Evolutionary conservation across 2,329 filamentous ascomycete genomes (phyloP), one percentile per base, ranked within the genome.

Genomic region (Nigrograna mackinnonii): DNA sequence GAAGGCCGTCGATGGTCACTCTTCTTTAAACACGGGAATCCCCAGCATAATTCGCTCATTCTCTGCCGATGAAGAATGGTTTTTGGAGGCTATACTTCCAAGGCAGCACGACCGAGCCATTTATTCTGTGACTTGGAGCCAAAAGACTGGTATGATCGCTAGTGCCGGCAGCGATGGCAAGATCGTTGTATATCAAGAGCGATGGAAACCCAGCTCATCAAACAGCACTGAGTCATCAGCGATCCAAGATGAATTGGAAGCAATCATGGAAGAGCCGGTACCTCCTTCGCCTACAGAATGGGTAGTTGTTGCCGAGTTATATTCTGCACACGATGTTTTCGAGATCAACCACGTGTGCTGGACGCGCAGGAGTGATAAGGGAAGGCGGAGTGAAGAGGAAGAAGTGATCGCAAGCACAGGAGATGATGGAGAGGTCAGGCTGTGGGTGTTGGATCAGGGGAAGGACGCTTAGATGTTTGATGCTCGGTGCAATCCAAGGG

Each of bases 261-360:
- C 9, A 9, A 20, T 6, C 13, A 20, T 21, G 22, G 34, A 36
- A 7, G 34, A 12, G 12, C 43, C 44, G n/a, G 24, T 58, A 49
- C 50, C 50, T 7, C 47, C 42, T 12, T 17, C 40, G 7, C 37
- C 48, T 33, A 80, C 79, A 1, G 78, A 80, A 46, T 97, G 94
- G 94, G 75, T 77, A 5, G 69, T 92, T 3, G 61, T 95, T 13
- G 82, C 83, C 0, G 79, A 80, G n/a, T 63, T 87, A 1, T 77
- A 85, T 35, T 85, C 85, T 22, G 89, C 86, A 2, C 94, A 99
- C 66, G 91, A 90, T 1, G 89, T 95, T 2, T 96, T 92, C 62
- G 94, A 99, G 70, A 79, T 97, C 50, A 99, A 99, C 60, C 91
- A 96, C 68, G 80, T 94, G 36, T 84, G 82, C 2, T 99, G 94